Conservation (phyloP, 441 rosid genomes). For the Adansonia madagascariensis region DNA sequence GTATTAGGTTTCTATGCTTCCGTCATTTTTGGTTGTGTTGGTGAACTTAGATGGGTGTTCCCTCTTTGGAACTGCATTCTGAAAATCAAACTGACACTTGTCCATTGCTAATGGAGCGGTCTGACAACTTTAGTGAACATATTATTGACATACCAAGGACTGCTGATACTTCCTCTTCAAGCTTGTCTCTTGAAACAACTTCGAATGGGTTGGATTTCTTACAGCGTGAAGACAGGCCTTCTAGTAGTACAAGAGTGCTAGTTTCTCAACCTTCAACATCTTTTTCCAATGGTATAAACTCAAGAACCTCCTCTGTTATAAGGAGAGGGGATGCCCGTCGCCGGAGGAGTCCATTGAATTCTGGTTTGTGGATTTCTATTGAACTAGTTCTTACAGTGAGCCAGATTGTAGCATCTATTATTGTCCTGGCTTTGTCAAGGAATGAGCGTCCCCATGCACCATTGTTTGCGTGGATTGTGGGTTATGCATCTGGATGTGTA, state of each 20-base stretch:
- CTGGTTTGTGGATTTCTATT: constrained; percentile 87
- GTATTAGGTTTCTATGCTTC: constrained; percentile 48
- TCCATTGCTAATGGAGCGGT: constrained; percentile 72
- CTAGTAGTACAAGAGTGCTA: constrained; percentile 39
- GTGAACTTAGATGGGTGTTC: constrained; percentile 74
- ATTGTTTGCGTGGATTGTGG: constrained; percentile 80
- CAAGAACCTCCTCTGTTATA: constrained; percentile 47
- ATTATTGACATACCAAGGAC: constrained; percentile 62
- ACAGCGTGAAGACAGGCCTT: constrained; percentile 56
- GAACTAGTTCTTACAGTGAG: constrained; percentile 79
- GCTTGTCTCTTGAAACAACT: constrained; percentile 56
- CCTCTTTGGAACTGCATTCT: constrained; percentile 49
- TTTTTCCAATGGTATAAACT: constrained; percentile 49
- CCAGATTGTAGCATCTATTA: constrained; percentile 82
- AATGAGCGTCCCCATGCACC: constrained; percentile 86
- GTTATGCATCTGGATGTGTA: constrained; percentile 92
- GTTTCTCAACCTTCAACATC: constrained; percentile 45
- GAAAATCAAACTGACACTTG: constrained; percentile 44
- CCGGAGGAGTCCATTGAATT: constrained; percentile 87
- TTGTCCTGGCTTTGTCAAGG: constrained; percentile 75
- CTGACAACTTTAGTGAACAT: constrained; percentile 54
- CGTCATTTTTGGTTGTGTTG: constrained; percentile 31
- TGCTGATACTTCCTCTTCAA: constrained; percentile 44
- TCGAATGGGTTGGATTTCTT: constrained; percentile 58
- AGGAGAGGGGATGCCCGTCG: constrained; percentile 76